A percentile compares a stretch with the other conserved stretches of the same genome.
phyloP scores from a whole-genome alignment of 2,329 filamentous ascomycete genomes.

The Sclerotinia minor region DNA sequence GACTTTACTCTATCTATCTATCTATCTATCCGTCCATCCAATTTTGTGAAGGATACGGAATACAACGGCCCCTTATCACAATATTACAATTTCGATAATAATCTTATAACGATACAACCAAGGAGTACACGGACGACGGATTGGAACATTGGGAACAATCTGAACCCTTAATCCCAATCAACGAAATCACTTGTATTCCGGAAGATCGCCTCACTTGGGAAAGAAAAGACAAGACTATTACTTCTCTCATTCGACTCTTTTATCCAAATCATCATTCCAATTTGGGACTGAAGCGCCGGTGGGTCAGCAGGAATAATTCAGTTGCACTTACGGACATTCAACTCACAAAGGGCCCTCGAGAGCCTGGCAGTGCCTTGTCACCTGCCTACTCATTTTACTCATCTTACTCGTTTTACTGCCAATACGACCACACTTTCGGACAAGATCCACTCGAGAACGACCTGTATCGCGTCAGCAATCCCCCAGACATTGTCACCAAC shows the following conservation, averaged over 20 bases:
- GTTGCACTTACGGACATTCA: neutral
- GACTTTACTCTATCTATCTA: neutral
- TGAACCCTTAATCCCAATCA: conserved; percentile 18
- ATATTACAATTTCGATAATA: conserved; percentile 3
- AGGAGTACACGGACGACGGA: neutral
- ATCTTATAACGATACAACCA: neutral
- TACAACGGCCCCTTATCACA: neutral
- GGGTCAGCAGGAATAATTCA: conserved; percentile 1
- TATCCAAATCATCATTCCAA: neutral
- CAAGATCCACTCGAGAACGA: neutral
- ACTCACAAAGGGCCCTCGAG: neutral
- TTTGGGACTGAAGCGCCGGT: neutral
- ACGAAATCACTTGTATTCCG: neutral
- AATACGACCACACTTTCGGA: neutral
- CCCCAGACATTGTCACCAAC: neutral
- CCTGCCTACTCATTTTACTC: neutral
- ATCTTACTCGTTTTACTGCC: neutral
- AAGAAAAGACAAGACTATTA: neutral
- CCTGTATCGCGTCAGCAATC: neutral
- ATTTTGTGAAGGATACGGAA: neutral
- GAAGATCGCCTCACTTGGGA: neutral
- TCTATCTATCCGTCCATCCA: neutral
- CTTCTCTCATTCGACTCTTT: neutral
- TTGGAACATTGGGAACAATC: neutral
- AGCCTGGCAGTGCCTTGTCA: neutral